phyloP scores from a whole-genome alignment of 2,329 filamentous ascomycete genomes.

The Xylaria sp. region DNA sequence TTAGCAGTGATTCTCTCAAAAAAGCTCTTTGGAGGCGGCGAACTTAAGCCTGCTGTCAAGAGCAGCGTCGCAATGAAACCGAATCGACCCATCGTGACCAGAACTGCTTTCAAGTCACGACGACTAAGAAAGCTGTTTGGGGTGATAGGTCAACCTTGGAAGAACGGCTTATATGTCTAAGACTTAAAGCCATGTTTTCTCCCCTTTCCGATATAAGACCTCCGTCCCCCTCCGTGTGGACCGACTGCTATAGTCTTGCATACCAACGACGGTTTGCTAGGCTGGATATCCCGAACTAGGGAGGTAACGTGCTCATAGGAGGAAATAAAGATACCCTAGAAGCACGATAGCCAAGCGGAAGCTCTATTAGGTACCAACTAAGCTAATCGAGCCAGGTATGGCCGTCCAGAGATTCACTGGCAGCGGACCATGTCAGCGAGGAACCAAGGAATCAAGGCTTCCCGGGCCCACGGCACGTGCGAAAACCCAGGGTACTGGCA shows the following conservation, averaged over 20 bases:
- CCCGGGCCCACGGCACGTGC: slow-evolving; percentile 23
- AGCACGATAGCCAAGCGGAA: slow-evolving; percentile 24
- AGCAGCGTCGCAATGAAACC: slow-evolving; percentile 41
- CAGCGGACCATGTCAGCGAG: slow-evolving; percentile 29
- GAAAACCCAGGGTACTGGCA: slow-evolving; percentile 25
- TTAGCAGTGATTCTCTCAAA: slow-evolving; percentile 34
- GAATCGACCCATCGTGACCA: slow-evolving; percentile 44
- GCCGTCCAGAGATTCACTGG: slow-evolving; percentile 21
- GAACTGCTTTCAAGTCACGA: slow-evolving; percentile 24
- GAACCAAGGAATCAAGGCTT: slow-evolving; percentile 17
- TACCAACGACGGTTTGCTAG: slow-evolving; percentile 13
- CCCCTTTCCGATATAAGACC: slow-evolving; percentile 1
- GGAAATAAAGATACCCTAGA: slow-evolving; percentile 32
- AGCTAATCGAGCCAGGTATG: slow-evolving; percentile 11
- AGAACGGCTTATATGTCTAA: slow-evolving; percentile 35
- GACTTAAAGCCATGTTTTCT: slow-evolving; percentile 4
- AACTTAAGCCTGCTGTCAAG: slow-evolving; percentile 43
- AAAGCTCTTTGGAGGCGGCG: background rate
- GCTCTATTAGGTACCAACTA: slow-evolving; percentile 20
- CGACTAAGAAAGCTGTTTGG: slow-evolving; percentile 14
- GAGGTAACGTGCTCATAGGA: slow-evolving; percentile 37
- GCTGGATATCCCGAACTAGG: slow-evolving; percentile 11
- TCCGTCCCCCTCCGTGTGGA: slow-evolving; percentile 15
- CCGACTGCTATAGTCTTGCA: slow-evolving; percentile 15
- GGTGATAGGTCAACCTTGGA: slow-evolving; percentile 6